Base-by-base conservation (phyloP, 768 basidiomycete species). In the Podaxis mareebaensis region DNA sequence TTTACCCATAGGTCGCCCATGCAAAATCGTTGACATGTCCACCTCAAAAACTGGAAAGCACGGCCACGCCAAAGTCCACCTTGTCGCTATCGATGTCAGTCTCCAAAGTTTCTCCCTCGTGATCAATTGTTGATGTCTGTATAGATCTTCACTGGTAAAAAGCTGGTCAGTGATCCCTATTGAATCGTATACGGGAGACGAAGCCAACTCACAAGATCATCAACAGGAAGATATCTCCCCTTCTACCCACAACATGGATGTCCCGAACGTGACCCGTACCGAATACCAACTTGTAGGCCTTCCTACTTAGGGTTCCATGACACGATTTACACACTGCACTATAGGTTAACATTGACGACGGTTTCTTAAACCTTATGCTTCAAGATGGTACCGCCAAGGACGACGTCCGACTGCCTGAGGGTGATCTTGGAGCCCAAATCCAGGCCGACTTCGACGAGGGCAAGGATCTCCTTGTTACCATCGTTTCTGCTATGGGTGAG, bases 11-110 rank as follows among this genome's bases (percentile, higher is more conserved):
- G 90, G 83, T 69, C 88, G 95, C 70, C 96, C 96, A 68, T 99
- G 96, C 92, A 99, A 99, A 84, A 95, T 95, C 80, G 89, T 95
- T 71, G 95, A 97, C 77, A 98, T 97, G 96, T 96, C 95, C 67
- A 97, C 96, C 81, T 99, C 96, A 76, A 99, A 99, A 88, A 96
- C 95, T 53, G 96, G 96, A 72, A 99, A 99, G 88, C 96, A 99
- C 83, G 96, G 96, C 72, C 96, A 99, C 83, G 96, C 97, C 78
- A 99, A 99, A 81, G 97, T 99, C 74, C 95, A 99, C 80, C 86
- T 99, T 67, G 87, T 98, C 70, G 97, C 89, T 75, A 92, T 93
- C 75, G 97, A 99, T 80, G 96, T 97, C 74, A 66, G 94, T 86
- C 36, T 53, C 53, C 33, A 33, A 33, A 5, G 42, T 54, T 56